A percentile compares a stretch with the other conserved stretches of the same genome.
Conservation (phyloP, 169 alveolate species). For the Cryptosporidium ubiquitum region DNA sequence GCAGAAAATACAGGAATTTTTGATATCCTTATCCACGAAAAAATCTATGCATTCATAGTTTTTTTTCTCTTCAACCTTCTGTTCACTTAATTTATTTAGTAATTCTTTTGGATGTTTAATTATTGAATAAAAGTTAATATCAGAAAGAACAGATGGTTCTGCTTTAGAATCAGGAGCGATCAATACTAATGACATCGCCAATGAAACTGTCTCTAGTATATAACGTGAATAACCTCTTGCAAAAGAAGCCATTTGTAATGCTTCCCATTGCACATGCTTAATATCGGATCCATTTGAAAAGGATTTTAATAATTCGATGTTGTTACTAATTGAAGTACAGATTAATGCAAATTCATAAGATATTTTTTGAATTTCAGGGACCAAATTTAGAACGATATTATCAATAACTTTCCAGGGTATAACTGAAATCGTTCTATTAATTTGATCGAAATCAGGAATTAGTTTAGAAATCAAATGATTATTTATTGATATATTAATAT, state of each 20-base stretch:
- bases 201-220: slow-evolving; percentile 26
- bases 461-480: slow-evolving; percentile 40
- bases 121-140: background rate
- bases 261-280: slow-evolving; percentile 26
- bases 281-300: slow-evolving; percentile 25
- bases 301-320: slow-evolving; percentile 5
- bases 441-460: slow-evolving; percentile 47
- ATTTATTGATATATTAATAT: background rate
- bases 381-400: background rate
- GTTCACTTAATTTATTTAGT: background rate
- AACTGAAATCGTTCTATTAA: slow-evolving; percentile 51
- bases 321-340: slow-evolving; percentile 34
- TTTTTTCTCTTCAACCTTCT: background rate
- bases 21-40: background rate
- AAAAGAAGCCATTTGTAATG: slow-evolving; percentile 63
- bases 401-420: slow-evolving; percentile 60
- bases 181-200: slow-evolving; percentile 1
- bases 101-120: slow-evolving; percentile 8
- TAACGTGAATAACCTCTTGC: slow-evolving; percentile 64
- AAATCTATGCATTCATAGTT: slow-evolving; percentile 36
- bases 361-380: slow-evolving; percentile 37
- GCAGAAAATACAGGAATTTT: slow-evolving; percentile 35
- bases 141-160: slow-evolving; percentile 4
- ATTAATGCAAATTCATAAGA: slow-evolving; percentile 20
- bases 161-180: slow-evolving; percentile 24